These are phyloP conservation scores for Artemisia tridentata DNA, from an alignment of 129 eudicot genomes.

Conservation along the genomic window DNA sequence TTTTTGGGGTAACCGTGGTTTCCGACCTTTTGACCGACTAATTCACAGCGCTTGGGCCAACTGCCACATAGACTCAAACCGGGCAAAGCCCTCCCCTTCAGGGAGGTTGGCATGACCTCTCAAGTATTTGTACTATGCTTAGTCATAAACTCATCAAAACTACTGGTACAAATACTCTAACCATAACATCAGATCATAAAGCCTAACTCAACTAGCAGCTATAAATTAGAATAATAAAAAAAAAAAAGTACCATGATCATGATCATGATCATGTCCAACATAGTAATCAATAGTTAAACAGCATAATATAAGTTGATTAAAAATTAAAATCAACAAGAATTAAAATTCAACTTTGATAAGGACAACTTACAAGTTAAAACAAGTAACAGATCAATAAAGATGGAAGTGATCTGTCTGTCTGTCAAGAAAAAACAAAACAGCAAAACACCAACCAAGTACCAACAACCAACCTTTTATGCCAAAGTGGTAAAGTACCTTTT, in stretches of 20 bases:
- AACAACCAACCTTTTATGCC: constrained; percentile 4
- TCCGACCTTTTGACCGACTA: too few relatives aligned
- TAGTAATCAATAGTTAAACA: background rate
- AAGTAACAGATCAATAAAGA: constrained; percentile 2
- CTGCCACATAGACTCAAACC: background rate
- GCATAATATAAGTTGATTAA: background rate
- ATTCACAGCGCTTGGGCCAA: too few relatives aligned
- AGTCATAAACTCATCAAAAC: constrained; percentile 5
- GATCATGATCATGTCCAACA: background rate
- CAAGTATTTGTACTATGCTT: background rate
- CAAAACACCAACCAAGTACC: background rate
- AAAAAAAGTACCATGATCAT: background rate
- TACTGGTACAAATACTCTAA: background rate
- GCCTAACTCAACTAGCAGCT: constrained; percentile 7
- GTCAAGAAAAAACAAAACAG: background rate
- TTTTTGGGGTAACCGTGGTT: too few relatives aligned
- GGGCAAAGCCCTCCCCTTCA: background rate
- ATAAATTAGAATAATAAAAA: background rate
- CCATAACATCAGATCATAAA: constrained; percentile 7
- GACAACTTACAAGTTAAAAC: constrained; percentile 5
- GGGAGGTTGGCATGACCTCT: too few relatives aligned
- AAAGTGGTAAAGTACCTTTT: background rate
- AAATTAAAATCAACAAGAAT: background rate
- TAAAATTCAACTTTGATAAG: background rate
- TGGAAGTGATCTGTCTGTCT: background rate